phyloP scores from a whole-genome alignment of 805 yeast species.

The Metschnikowia amazonensis region DNA sequence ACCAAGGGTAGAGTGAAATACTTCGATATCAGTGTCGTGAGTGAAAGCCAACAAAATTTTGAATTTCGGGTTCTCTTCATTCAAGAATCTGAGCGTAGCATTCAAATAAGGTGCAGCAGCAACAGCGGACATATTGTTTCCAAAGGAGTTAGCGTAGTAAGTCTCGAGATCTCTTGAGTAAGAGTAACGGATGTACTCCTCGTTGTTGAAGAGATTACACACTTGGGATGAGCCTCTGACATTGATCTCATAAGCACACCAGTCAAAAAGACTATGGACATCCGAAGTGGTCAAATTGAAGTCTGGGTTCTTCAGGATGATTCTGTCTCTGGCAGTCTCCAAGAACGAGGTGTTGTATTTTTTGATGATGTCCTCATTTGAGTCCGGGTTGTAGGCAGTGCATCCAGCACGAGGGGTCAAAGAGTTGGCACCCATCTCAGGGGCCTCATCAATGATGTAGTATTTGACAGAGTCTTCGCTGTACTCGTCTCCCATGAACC shows the following conservation, averaged over 20 bases:
- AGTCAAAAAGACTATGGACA: constrained; percentile 48
- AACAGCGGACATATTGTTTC: constrained; percentile 52
- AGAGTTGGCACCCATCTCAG: constrained; percentile 52
- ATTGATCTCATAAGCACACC: constrained; percentile 75
- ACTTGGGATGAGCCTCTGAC: constrained; percentile 63
- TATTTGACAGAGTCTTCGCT: constrained; percentile 28
- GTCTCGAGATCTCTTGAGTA: constrained; percentile 56
- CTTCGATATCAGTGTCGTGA: constrained; percentile 67
- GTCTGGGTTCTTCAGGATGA: constrained; percentile 53
- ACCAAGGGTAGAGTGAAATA: constrained; percentile 64
- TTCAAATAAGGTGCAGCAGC: constrained; percentile 57
- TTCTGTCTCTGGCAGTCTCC: constrained; percentile 51
- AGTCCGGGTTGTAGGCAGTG: constrained; percentile 32
- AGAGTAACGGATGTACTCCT: constrained; percentile 60
- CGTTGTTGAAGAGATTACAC: constrained; percentile 64
- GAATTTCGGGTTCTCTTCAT: constrained; percentile 38
- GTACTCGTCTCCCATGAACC: constrained; percentile 50
- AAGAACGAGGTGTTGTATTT: constrained; percentile 43
- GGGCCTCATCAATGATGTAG: constrained; percentile 45
- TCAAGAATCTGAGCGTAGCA: constrained; percentile 47
- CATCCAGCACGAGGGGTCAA: constrained; percentile 53
- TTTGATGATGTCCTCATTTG: constrained; percentile 23
- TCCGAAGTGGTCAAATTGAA: constrained; percentile 50
- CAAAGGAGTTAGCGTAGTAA: constrained; percentile 63
- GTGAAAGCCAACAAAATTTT: constrained; percentile 67